Base-by-base conservation (phyloP, 306 rosid species). In the Quercus robur region DNA sequence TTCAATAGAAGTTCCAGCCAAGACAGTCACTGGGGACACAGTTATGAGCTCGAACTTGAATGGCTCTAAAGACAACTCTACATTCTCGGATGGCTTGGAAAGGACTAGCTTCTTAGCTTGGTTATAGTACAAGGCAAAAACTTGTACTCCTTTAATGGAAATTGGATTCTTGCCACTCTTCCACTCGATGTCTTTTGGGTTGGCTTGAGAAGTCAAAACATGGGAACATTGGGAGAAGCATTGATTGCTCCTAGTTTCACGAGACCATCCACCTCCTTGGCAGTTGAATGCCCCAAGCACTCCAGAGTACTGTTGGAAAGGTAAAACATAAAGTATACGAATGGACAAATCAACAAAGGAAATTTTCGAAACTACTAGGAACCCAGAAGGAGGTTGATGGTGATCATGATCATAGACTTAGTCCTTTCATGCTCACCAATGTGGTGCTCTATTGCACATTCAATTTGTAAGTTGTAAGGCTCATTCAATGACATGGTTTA, bases 251-350 rank as follows among this genome's bases (percentile, higher is more conserved):
- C 98, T 87, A 0, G 84, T 80, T 38, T 95, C 97, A 0, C 84
- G 90, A 54, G 71, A 75, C 99, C 99, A 95, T 0, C 99, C 99
- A 75, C 99, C 99, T 83, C 97, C 99, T 87, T 95, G 99, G 73
- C 98, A 95, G 66, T 95, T 95, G 71, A 95, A 95, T 75, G 91
- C 96, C 1, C 99, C 99, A 23, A 95, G 61, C 38, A 93, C 99
- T n/a, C 99, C 98, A 5, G 87, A 90, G 76, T 81, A 83, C 96
- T 94, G 86, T 63, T 28, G 7, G 6, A 64, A 56, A 33, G 10
- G 49, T 57, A 33, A 20, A 6, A 55, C 71, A 59, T 10, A 74
- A 69, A 35, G 17, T 3, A n/a, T 69, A 56, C 78, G 67, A 46
- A 38, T 38, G 11, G 46, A 38, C 3, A 7, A 7, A 7, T 38